Conservation (phyloP, 2,329 filamentous ascomycete genomes). For the Rhinocladiella similis region DNA sequence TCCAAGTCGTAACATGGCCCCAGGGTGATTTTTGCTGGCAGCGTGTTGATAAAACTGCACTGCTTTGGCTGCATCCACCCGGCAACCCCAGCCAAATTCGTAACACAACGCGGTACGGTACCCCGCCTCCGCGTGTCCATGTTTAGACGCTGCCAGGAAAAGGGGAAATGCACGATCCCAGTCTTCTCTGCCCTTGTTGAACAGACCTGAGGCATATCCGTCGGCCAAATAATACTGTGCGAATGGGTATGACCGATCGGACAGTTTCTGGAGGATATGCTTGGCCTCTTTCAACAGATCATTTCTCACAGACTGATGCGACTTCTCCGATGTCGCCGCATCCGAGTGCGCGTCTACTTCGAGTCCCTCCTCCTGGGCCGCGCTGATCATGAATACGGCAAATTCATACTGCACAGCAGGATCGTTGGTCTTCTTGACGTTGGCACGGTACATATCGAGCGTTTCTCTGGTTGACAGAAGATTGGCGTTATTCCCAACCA, state of each 20-base stretch:
- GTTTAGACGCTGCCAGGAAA: slow-evolving; percentile 91
- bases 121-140: slow-evolving; percentile 93
- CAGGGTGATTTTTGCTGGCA: slow-evolving; percentile 90
- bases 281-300: slow-evolving; percentile 84
- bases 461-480: slow-evolving; percentile 90
- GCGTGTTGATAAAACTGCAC: slow-evolving; percentile 90
- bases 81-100: slow-evolving; percentile 96
- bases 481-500: slow-evolving; percentile 85
- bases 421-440: slow-evolving; percentile 96
- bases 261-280: slow-evolving; percentile 80
- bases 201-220: slow-evolving; percentile 89
- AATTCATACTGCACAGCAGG: slow-evolving; percentile 92
- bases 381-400: slow-evolving; percentile 88
- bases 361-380: slow-evolving; percentile 75
- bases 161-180: slow-evolving; percentile 88
- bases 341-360: slow-evolving; percentile 39
- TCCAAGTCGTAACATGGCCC: slow-evolving; percentile 88
- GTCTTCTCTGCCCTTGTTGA: slow-evolving; percentile 92
- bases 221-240: slow-evolving; percentile 97
- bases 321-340: slow-evolving; percentile 42
- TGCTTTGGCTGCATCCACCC: slow-evolving; percentile 85
- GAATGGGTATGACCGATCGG: slow-evolving; percentile 89
- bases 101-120: slow-evolving; percentile 94
- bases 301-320: slow-evolving; percentile 55
- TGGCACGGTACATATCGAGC: slow-evolving; percentile 94